These are phyloP conservation scores for Boletus insuetus DNA, from an alignment of 768 basidiomycete species.

Conservation along the genomic window DNA sequence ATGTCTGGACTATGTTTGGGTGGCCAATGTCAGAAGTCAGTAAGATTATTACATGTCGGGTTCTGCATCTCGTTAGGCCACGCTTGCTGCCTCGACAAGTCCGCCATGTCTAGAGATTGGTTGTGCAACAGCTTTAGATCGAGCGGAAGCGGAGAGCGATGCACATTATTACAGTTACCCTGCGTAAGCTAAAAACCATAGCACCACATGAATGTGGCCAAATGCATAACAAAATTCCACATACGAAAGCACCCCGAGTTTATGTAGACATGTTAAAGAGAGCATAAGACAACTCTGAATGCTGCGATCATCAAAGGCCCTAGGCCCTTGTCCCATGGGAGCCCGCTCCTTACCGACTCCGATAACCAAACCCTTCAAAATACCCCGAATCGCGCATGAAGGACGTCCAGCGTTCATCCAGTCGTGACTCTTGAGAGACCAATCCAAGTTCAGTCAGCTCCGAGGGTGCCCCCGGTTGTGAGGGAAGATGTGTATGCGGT, in stretches of 20 bases:
- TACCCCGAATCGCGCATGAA: slow-evolving; percentile 60
- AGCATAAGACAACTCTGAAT: neutral
- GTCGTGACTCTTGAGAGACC: slow-evolving; percentile 50
- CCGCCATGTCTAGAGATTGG: too few species aligned
- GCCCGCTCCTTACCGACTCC: slow-evolving; percentile 14
- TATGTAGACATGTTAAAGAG: neutral
- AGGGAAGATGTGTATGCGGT: neutral
- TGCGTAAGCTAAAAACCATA: neutral
- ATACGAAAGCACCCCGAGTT: neutral
- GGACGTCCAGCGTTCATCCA: slow-evolving; percentile 58
- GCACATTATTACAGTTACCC: neutral
- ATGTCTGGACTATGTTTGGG: too few species aligned
- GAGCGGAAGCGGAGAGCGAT: too few species aligned
- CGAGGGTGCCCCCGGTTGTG: slow-evolving; percentile 24
- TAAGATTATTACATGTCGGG: too few species aligned
- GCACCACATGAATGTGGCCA: neutral
- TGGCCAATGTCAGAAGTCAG: too few species aligned
- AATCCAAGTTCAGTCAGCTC: slow-evolving; percentile 62
- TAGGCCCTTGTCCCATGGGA: neutral
- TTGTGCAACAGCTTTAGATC: too few species aligned
- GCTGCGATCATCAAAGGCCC: neutral
- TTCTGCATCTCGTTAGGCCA: too few species aligned
- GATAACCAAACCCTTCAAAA: slow-evolving; percentile 35
- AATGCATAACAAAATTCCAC: neutral
- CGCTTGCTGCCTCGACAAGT: too few species aligned